A percentile compares a stretch with the other conserved stretches of the same genome.
Conservation (phyloP, 371 early-diverging fungal genomes). For the Actinomucor elegans region DNA sequence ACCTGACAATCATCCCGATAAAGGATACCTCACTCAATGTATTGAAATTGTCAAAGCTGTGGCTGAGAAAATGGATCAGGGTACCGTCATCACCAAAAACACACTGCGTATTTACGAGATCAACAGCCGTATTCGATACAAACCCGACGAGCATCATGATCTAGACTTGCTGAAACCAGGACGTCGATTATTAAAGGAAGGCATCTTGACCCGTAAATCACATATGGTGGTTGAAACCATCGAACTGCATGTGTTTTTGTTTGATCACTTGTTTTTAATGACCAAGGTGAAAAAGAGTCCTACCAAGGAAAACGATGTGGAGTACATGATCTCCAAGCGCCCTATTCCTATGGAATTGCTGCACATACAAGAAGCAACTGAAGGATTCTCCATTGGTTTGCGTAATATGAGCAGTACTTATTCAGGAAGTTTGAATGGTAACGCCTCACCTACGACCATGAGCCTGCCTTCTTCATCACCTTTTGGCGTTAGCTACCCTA, state of each 20-base stretch:
- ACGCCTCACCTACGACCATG: conserved; percentile 32
- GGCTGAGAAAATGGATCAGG: conserved; percentile 51
- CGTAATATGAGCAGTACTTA: conserved; percentile 16
- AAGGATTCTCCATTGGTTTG: conserved; percentile 38
- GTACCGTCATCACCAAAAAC: conserved; percentile 26
- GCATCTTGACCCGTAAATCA: conserved; percentile 67
- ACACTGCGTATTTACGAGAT: conserved; percentile 34
- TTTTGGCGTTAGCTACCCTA: conserved; percentile 20
- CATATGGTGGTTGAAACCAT: conserved; percentile 67
- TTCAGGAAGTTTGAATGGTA: too few relatives aligned
- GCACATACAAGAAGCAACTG: conserved; percentile 52
- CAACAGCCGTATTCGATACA: conserved; percentile 43
- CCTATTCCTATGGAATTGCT: conserved; percentile 66
- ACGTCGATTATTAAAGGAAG: conserved; percentile 78
- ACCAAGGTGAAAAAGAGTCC: conserved; percentile 55
- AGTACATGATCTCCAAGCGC: conserved; percentile 59
- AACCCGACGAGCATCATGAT: conserved; percentile 42
- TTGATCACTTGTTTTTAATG: conserved; percentile 86
- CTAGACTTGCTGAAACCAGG: conserved; percentile 69
- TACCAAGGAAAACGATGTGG: conserved; percentile 48
- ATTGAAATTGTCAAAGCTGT: conserved; percentile 68
- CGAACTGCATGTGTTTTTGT: conserved; percentile 76
- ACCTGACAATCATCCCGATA: conserved; percentile 61
- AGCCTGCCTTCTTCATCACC: conserved; percentile 2
- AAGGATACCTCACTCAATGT: conserved; percentile 51